Base-by-base conservation (phyloP, 768 basidiomycete genomes). In the Lactarius quietus region DNA sequence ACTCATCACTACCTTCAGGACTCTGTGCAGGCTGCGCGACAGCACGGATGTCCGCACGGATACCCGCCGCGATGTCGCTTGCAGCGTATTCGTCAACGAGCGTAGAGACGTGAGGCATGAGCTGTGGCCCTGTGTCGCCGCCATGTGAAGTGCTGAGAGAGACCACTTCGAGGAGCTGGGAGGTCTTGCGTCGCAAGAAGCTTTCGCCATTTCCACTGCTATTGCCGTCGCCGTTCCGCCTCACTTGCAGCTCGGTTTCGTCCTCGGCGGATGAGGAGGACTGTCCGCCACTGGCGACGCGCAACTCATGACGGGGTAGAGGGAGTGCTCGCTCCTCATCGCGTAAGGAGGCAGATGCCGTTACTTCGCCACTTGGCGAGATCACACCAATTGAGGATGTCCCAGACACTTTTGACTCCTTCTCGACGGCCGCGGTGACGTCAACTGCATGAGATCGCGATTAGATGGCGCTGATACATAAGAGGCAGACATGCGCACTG, bases 71-170 rank as follows among this genome's bases (percentile, higher is more conserved):
- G 45, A 95, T 81, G 15, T 83, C 78, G 72, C 93, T 95, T 10
- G 74, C 70, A 56, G 82, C 81, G 73, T 90, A 95, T 0, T 87
- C 84, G 3, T 86, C 78, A 51, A 96, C 87, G n/a, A 99, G 82
- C 23, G 78, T 79, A 2, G 82, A 81, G 5, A 98, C 83, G 65
- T 85, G 84, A 4, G 86, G 82, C 10, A 86, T 73, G 0, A 88
- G 66, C 36, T 20, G 6, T 1, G 75, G 75, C 8, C 75, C 75
- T 43, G 71, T 74, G 53, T 76, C 77, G 14, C n/a, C n/a, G n/a
- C 72, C 72, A 10, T 72, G 72, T 29, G 77, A 72, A 55, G 76
- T 59, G 51, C 65, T 66, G 12, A 79, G 74, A 38, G 72, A 75
- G 61, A 90, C 83, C 1, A 81, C 84, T 20, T 86, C 85, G 28